Conservation (phyloP, 129 eudicot species). For the Ambrosia trifida region DNA sequence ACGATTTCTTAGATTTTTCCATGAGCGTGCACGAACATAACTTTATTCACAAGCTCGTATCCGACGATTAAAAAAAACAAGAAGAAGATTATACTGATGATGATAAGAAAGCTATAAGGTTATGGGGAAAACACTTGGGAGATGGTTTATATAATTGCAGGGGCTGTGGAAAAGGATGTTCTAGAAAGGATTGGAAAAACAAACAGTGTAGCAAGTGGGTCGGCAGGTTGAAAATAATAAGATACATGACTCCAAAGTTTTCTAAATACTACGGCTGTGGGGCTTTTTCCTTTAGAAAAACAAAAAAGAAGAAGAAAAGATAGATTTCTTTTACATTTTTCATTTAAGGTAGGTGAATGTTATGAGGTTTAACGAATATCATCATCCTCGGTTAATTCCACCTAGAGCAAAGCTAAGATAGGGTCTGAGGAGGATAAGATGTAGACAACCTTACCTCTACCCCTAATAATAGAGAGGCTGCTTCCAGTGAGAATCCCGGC, state of each 20-base stretch:
- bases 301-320: too few relatives aligned
- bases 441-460: too few relatives aligned
- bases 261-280: slow-evolving; percentile 19
- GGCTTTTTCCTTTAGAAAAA: background rate
- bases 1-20: slow-evolving; percentile 40
- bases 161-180: slow-evolving; percentile 18
- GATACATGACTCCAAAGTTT: background rate
- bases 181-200: slow-evolving; percentile 31
- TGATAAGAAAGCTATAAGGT: background rate
- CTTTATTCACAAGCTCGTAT: slow-evolving; percentile 27
- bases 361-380: background rate
- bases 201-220: slow-evolving; percentile 26
- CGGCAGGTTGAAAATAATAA: slow-evolving; percentile 7
- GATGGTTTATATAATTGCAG: slow-evolving; percentile 11
- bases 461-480: too few relatives aligned
- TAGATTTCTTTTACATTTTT: background rate
- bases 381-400: too few relatives aligned
- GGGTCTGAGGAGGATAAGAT: too few relatives aligned
- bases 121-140: slow-evolving; percentile 14
- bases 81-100: background rate
- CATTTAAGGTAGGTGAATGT: background rate
- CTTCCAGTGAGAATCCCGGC: too few relatives aligned
- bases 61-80: background rate
- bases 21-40: slow-evolving; percentile 49
- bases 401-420: too few relatives aligned